Base-by-base conservation (phyloP, 345 rosid genomes). In the Atalantia buxifolia region DNA sequence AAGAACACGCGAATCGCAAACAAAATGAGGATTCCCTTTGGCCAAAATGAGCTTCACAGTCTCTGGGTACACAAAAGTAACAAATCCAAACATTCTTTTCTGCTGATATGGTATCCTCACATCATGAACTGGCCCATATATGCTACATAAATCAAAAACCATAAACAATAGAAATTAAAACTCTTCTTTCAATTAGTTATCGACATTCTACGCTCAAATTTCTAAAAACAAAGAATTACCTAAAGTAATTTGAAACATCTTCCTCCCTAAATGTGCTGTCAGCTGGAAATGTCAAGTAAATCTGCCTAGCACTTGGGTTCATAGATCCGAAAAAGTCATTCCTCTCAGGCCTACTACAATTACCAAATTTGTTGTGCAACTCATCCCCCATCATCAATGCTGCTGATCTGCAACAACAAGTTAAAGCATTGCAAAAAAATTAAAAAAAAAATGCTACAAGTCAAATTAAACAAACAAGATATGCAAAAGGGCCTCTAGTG, bases 221-320 rank as follows among this genome's bases (percentile, higher is more conserved):
- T 73, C 61, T 27, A 19, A 66, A 66, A 53, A 66, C 8, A 35
- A 38, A 18, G 25, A 27, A 64, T 59, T 74, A 91, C 97, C 95
- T 88, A 83, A 91, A 93, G 76, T 93, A 93, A 83, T 84, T 87
- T 24, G 97, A 93, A 72, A 91, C 97, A 79, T 93, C 95, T 78
- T 93, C 97, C 81, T 93, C 97, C 76, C 89, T 84, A 72, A 93
- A 93, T 27, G 93, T 86, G 75, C 97, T 92, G 28, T 92, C 92
- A 66, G 95, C 93, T 66, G 95, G 97, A 88, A 93, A 91, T 36
- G 97, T 93, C 81, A 93, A 78, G 76, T 93, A 93, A 85, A 93
- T 93, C 85, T 91, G 95, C 77, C 95, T 87, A 2, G 96, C 88
- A 50, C 87, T 90, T 5, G 95, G 89, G 79, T 87, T 89, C 60